Conservation (phyloP, 169 alveolate genomes). For the Miamiensis avidus region DNA sequence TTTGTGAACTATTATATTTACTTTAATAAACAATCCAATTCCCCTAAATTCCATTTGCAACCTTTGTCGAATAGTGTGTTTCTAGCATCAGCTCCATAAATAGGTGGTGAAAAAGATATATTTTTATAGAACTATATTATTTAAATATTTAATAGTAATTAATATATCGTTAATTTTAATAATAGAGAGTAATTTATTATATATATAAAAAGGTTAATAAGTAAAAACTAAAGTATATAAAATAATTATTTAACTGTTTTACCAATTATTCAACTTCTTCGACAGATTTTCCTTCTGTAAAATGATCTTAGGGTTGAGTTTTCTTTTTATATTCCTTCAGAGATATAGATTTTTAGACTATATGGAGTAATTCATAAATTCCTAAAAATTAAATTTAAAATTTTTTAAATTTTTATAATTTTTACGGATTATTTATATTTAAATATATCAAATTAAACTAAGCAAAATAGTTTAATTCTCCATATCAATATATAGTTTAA, state of each 20-base stretch:
- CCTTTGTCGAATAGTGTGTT: slow-evolving; percentile 61
- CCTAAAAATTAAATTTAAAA: slow-evolving; percentile 24
- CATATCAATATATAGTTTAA: too few relatives aligned
- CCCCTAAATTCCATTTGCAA: slow-evolving; percentile 58
- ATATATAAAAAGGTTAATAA: too few relatives aligned
- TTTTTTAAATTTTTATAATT: neutral
- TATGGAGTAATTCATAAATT: slow-evolving; percentile 61
- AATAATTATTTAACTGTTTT: neutral
- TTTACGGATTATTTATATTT: neutral
- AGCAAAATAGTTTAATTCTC: neutral
- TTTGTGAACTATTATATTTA: neutral
- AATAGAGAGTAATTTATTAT: too few relatives aligned
- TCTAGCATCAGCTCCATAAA: slow-evolving; percentile 79
- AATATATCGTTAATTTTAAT: neutral
- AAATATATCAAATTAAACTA: too few relatives aligned
- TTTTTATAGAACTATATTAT: slow-evolving; percentile 66
- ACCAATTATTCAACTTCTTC: slow-evolving; percentile 58
- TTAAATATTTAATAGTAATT: too few relatives aligned
- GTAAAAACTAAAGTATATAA: too few relatives aligned
- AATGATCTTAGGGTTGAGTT: slow-evolving; percentile 36
- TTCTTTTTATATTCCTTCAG: slow-evolving; percentile 52
- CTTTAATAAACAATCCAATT: slow-evolving; percentile 52
- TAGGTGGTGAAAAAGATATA: slow-evolving; percentile 69
- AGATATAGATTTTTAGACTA: slow-evolving; percentile 54
- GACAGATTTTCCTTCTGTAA: slow-evolving; percentile 31